Evolutionary conservation across 345 rosid species (phyloP).

Genomic region (Viola odorata): DNA sequence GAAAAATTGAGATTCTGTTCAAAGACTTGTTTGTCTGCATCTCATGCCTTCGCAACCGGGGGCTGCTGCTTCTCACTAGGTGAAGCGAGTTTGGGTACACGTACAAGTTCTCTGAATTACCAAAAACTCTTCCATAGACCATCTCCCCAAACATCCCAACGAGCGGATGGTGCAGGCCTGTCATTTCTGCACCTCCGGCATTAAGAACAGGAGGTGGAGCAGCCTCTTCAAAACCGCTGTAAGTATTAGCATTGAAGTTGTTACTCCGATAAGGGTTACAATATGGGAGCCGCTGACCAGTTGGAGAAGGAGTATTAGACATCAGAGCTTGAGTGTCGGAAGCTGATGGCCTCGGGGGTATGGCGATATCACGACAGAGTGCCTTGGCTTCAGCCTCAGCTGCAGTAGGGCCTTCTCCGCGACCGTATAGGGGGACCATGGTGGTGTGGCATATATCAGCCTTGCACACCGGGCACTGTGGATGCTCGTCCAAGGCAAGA

Average conservation of each 20-base stretch:
- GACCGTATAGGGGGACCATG: constrained; percentile 90
- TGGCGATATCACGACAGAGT: constrained; percentile 20
- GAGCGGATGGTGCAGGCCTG: constrained; percentile 39
- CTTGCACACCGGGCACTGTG: constrained; percentile 95
- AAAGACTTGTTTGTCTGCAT: constrained; percentile 67
- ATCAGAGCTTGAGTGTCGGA: constrained; percentile 29
- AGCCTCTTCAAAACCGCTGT: constrained; percentile 22
- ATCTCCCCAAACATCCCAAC: constrained; percentile 67
- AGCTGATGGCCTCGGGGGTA: constrained; percentile 81
- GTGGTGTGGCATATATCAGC: constrained; percentile 64
- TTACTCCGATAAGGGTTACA: constrained; percentile 51
- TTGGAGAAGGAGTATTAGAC: constrained; percentile 11
- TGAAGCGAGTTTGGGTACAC: constrained; percentile 46
- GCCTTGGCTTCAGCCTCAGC: constrained; percentile 29
- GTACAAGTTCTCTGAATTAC: constrained; percentile 44
- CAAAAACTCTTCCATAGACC: constrained; percentile 69
- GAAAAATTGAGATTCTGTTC: constrained; percentile 71
- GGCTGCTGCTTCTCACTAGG: constrained; percentile 25
- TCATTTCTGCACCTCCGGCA: constrained; percentile 19
- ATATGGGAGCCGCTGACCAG: constrained; percentile 53
- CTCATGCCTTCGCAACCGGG: constrained; percentile 62
- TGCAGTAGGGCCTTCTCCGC: constrained; percentile 40
- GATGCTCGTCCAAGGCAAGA: constrained; percentile 47
- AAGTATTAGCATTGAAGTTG: constrained; percentile 27
- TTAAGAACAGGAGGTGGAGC: constrained; percentile 28